These are phyloP conservation scores for Papiliotrema terrestris DNA, from an alignment of 1,284 basidiomycete species.

Conservation along the genomic window DNA sequence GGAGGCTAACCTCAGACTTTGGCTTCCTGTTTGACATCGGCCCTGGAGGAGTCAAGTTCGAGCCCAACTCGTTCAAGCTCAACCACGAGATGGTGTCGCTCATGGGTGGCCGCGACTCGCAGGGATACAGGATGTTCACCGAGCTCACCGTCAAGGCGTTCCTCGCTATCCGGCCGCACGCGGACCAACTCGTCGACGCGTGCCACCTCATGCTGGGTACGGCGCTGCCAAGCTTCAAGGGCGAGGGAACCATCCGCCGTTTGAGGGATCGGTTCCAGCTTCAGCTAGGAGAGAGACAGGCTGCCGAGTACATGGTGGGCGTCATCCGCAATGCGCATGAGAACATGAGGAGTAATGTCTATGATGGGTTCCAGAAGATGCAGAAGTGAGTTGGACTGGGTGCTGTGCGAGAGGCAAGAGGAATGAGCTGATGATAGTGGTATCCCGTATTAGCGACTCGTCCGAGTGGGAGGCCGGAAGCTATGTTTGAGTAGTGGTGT, in stretches of 20 bases:
- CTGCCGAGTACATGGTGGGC: conserved; percentile 86
- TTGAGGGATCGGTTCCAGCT: conserved; percentile 83
- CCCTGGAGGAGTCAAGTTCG: conserved; percentile 82
- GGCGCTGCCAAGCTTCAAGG: conserved; percentile 93
- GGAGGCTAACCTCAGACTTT: conserved; percentile 64
- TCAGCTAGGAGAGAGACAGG: conserved; percentile 78
- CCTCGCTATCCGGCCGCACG: conserved; percentile 86
- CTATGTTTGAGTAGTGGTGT: no score
- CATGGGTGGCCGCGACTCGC: conserved; percentile 91
- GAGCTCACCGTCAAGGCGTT: conserved; percentile 94
- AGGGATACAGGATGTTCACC: conserved; percentile 91
- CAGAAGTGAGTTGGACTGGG: conserved; percentile 38
- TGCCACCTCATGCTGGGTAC: conserved; percentile 94
- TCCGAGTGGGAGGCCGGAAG: no score
- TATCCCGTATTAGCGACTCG: conserved; percentile 27
- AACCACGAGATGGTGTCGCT: conserved; percentile 96
- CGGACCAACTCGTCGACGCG: conserved; percentile 81
- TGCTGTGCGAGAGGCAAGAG: background rate
- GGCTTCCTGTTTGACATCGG: conserved; percentile 99
- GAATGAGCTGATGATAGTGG: conserved; percentile 16
- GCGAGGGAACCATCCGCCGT: conserved; percentile 82
- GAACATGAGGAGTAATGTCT: conserved; percentile 84
- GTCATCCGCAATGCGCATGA: conserved; percentile 90
- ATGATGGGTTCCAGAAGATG: conserved; percentile 69
- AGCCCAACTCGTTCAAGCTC: conserved; percentile 95